Percentiles rank a stretch among this genome's conserved stretches.
phyloP scores from a whole-genome alignment of 2,329 filamentous ascomycete genomes.

The Lachnellula hyalina region DNA sequence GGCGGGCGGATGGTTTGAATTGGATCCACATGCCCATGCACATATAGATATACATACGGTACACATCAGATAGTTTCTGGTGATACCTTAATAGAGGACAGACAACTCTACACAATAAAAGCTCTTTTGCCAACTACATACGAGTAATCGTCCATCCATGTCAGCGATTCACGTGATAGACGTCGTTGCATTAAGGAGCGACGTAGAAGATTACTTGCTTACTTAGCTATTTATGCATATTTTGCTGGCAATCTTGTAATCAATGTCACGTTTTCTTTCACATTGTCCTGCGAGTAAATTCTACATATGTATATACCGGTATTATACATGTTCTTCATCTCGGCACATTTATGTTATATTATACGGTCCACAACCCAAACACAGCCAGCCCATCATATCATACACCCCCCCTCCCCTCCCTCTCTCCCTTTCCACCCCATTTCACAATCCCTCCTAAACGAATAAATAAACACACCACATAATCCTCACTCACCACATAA shows the following conservation, averaged over 20 bases:
- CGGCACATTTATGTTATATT: no score
- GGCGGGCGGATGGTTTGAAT: not conserved
- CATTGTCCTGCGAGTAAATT: not conserved
- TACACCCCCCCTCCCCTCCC: not conserved
- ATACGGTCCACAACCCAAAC: no score
- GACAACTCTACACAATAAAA: not conserved
- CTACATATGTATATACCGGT: not conserved
- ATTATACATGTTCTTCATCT: not conserved
- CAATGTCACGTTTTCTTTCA: not conserved
- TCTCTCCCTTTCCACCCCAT: not conserved
- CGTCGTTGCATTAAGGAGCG: not conserved
- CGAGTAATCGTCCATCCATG: not conserved
- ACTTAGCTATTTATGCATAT: no score
- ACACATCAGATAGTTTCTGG: not conserved
- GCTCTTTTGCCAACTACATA: not conserved
- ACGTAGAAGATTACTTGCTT: no score
- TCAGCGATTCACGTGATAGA: not conserved
- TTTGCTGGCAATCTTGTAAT: no score
- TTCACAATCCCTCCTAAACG: no score
- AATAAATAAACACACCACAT: not conserved
- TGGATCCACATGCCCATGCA: not conserved
- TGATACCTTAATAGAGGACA: not conserved
- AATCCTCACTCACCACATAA: constrained; percentile 62
- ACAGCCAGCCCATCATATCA: no score
- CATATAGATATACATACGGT: not conserved